phyloP scores from a whole-genome alignment of 441 rosid genomes.

The Adansonia gregorii region DNA sequence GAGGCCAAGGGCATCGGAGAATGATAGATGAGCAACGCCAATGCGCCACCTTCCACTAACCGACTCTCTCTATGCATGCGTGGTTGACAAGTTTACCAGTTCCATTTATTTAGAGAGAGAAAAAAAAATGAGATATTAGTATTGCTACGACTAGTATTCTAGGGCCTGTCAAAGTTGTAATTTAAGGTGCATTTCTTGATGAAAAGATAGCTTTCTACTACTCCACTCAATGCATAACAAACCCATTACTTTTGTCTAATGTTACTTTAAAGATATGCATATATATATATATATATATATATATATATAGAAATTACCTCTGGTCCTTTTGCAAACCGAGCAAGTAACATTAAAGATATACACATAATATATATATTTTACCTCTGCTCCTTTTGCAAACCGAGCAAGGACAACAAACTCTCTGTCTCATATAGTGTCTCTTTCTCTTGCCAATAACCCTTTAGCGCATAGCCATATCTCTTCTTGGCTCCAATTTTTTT shows the following conservation, averaged over 20 bases:
- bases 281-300: not conserved
- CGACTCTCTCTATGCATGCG: conserved; percentile 20
- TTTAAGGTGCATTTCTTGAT: not conserved
- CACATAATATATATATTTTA: too few relatives aligned
- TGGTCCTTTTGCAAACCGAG: not conserved
- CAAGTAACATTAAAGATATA: too few relatives aligned
- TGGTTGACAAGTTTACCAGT: not conserved
- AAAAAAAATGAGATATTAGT: not conserved
- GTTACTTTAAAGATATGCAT: not conserved
- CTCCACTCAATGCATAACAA: conserved; percentile 21
- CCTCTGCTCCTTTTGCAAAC: not conserved
- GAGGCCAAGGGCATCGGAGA: not conserved
- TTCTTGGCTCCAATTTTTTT: not conserved
- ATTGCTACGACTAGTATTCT: not conserved
- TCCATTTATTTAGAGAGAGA: not conserved
- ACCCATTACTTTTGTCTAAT: not conserved
- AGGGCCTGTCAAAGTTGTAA: not conserved
- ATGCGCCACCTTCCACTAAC: conserved; percentile 25
- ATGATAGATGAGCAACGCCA: conserved; percentile 17
- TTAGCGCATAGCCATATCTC: not conserved
- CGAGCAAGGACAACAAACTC: not conserved
- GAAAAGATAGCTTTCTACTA: conserved; percentile 17
- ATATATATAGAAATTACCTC: not conserved
- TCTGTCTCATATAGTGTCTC: not conserved
- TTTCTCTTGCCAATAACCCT: not conserved